These are phyloP conservation scores for Neonectria neomacrospora DNA, from an alignment of 2,329 filamentous ascomycete genomes.

Conservation along the genomic window DNA sequence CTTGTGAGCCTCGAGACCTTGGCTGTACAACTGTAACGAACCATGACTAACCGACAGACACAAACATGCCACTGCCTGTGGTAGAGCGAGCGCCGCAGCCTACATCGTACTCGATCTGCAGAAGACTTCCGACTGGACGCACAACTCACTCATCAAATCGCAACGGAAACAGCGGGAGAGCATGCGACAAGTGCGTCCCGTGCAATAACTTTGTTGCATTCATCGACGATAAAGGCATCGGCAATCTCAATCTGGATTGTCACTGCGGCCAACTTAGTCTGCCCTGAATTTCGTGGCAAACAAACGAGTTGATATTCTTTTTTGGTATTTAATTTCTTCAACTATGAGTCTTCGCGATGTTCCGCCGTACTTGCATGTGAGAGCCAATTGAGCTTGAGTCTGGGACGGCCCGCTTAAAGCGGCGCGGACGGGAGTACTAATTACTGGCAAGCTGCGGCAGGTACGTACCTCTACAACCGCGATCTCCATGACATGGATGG, in stretches of 20 bases:
- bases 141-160: not conserved
- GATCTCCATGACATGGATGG: not conserved
- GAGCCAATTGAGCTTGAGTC: not conserved
- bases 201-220: not conserved
- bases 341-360: not conserved
- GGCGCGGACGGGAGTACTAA: not conserved
- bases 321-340: not conserved
- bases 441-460: no score
- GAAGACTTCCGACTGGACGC: not conserved
- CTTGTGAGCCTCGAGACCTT: not conserved
- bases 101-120: not conserved
- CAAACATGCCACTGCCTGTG: not conserved
- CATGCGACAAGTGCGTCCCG: not conserved
- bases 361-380: not conserved
- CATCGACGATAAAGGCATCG: not conserved
- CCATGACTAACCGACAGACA: not conserved
- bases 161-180: not conserved
- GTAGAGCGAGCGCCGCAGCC: not conserved
- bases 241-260: not conserved
- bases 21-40: not conserved
- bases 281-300: not conserved
- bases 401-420: not conserved
- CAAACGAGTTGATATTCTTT: not conserved
- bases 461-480: not conserved
- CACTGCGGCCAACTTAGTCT: not conserved